phyloP scores from a whole-genome alignment of 345 rosid genomes.

The Salix arbutifolia region DNA sequence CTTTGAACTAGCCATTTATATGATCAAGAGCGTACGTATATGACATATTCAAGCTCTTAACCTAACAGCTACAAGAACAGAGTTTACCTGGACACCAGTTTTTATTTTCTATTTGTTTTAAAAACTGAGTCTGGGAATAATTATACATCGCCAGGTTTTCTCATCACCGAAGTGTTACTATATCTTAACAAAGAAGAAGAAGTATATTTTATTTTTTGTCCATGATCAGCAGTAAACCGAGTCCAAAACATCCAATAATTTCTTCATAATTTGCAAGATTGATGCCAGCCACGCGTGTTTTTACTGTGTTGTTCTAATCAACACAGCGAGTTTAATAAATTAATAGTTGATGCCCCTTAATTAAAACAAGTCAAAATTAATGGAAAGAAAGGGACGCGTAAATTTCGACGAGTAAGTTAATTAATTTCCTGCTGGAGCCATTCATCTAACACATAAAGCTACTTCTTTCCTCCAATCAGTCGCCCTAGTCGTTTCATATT shows the following conservation, averaged over 20 bases:
- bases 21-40: too few relatives aligned
- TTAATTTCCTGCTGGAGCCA: slow-evolving; percentile 20
- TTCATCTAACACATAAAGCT: background rate
- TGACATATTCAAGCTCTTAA: too few relatives aligned
- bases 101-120: too few relatives aligned
- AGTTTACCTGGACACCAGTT: too few relatives aligned
- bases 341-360: background rate
- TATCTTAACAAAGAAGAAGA: too few relatives aligned
- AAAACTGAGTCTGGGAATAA: background rate
- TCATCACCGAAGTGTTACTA: background rate
- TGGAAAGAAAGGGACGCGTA: background rate
- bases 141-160: background rate
- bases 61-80: too few relatives aligned
- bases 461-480: slow-evolving; percentile 7
- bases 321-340: background rate
- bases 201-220: background rate
- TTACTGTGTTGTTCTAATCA: background rate
- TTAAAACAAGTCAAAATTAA: background rate
- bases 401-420: slow-evolving; percentile 11
- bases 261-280: background rate
- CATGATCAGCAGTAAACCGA: background rate
- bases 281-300: background rate
- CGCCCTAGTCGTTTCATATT: slow-evolving; percentile 18
- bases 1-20: too few relatives aligned
- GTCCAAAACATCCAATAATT: background rate